Evolutionary conservation across 1,139 yeast species (phyloP).

Genomic region (Kodamaea plutei): DNA sequence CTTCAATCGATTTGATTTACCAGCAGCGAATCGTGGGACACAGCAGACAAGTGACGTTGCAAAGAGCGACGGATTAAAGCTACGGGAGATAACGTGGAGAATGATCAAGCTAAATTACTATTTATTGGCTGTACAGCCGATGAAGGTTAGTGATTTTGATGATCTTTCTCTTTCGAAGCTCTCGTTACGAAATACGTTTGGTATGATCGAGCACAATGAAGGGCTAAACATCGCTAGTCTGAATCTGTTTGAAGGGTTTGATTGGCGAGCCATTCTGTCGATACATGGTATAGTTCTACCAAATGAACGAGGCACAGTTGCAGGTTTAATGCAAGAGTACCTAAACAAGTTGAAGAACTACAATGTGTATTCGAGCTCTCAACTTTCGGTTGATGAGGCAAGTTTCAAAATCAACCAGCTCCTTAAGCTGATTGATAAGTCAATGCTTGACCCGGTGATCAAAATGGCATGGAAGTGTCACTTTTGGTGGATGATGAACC

Average conservation of each 20-base stretch:
- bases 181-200: constrained; percentile 5
- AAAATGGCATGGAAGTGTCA: constrained; percentile 19
- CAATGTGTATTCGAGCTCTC: constrained; percentile 1
- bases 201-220: not conserved
- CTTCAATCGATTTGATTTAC: constrained; percentile 23
- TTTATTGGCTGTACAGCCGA: constrained; percentile 6
- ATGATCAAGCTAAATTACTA: constrained; percentile 26
- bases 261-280: constrained; percentile 8
- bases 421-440: constrained; percentile 21
- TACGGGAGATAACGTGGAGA: constrained; percentile 31
- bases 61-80: constrained; percentile 24
- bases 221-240: not conserved
- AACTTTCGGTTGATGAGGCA: constrained; percentile 9
- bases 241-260: constrained; percentile 1
- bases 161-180: constrained; percentile 3
- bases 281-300: constrained; percentile 18
- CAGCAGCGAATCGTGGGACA: constrained; percentile 7
- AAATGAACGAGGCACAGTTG: constrained; percentile 23
- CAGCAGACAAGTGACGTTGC: constrained; percentile 1
- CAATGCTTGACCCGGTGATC: constrained; percentile 19
- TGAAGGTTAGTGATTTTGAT: constrained; percentile 1
- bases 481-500: constrained; percentile 13
- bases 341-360: constrained; percentile 18
- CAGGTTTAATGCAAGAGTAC: constrained; percentile 19
- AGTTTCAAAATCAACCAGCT: constrained; percentile 17